Percentiles rank a stretch among this genome's conserved stretches.
Evolutionary conservation across 2,329 filamentous ascomycete species (phyloP).

Genomic region (Microdochium bolleyi): DNA sequence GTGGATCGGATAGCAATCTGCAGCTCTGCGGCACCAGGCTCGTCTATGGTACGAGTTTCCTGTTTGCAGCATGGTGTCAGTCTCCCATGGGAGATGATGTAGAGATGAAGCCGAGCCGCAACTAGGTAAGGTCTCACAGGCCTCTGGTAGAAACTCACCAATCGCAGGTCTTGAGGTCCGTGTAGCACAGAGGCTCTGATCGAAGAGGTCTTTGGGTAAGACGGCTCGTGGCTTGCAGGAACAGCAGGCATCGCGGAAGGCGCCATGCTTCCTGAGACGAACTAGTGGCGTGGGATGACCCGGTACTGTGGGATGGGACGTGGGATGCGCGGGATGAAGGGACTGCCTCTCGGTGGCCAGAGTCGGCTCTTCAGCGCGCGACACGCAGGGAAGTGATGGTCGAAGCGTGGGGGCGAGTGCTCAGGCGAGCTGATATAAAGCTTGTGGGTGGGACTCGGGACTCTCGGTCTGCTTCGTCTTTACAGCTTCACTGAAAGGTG

Average conservation of each 20-base stretch:
- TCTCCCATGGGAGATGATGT: conserved; percentile 7
- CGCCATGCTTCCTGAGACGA: conserved; percentile 32
- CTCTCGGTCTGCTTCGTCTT: too few species aligned
- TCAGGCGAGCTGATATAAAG: background rate
- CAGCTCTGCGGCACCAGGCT: conserved; percentile 43
- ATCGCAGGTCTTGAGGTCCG: conserved; percentile 46
- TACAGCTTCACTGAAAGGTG: too few species aligned
- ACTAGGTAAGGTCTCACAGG: conserved; percentile 5
- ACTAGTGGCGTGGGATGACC: conserved; percentile 24
- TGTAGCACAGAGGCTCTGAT: conserved; percentile 49
- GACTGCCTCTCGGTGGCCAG: background rate
- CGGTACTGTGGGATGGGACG: background rate
- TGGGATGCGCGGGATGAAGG: conserved; percentile 1
- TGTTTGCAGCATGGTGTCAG: conserved; percentile 17
- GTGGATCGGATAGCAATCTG: conserved; percentile 59
- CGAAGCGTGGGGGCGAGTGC: background rate
- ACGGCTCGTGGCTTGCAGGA: conserved; percentile 34
- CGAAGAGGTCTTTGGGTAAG: conserved; percentile 31
- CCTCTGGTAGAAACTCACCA: conserved; percentile 32
- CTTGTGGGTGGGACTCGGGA: too few species aligned
- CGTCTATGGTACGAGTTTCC: conserved; percentile 42
- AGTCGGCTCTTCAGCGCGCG: background rate
- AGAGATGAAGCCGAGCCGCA: conserved; percentile 1
- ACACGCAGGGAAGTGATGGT: background rate
- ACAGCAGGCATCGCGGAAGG: conserved; percentile 38